These are phyloP conservation scores for Cetraspora pellucida DNA, from an alignment of 192 early-diverging fungal species.

Conservation along the genomic window DNA sequence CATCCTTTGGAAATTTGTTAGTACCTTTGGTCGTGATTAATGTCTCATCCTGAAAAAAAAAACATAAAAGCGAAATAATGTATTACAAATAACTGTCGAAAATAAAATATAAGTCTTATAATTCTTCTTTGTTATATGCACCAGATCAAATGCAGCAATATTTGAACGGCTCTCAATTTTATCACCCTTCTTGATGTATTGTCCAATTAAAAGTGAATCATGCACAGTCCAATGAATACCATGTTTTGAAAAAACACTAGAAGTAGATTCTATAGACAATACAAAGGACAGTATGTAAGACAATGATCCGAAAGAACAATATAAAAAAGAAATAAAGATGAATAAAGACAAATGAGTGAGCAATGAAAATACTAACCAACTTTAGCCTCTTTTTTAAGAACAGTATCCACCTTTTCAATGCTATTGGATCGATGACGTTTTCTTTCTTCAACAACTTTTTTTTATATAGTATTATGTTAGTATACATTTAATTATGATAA, in stretches of 20 bases:
- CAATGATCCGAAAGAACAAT: neutral
- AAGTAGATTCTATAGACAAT: neutral
- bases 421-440: too few species aligned
- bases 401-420: neutral
- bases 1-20: constrained; percentile 62
- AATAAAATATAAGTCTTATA: too few species aligned
- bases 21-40: constrained; percentile 69
- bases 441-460: too few species aligned
- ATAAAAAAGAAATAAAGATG: neutral
- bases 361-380: neutral
- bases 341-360: neutral
- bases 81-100: neutral
- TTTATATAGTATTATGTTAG: too few species aligned
- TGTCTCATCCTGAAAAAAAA: constrained; percentile 63
- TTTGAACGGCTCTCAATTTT: constrained; percentile 8
- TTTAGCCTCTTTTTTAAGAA: constrained; percentile 2
- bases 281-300: neutral
- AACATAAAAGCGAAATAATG: neutral
- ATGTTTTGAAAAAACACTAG: neutral
- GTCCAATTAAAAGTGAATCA: constrained; percentile 21
- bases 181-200: neutral
- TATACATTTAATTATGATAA: too few species aligned
- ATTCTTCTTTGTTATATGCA: neutral
- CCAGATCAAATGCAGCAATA: constrained; percentile 31
- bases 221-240: constrained; percentile 6